Percentiles rank a stretch among this genome's conserved stretches.
Evolutionary conservation across 225 moss, liverwort and hornwort species (phyloP).

Genomic region (Marchantia polymorpha): DNA sequence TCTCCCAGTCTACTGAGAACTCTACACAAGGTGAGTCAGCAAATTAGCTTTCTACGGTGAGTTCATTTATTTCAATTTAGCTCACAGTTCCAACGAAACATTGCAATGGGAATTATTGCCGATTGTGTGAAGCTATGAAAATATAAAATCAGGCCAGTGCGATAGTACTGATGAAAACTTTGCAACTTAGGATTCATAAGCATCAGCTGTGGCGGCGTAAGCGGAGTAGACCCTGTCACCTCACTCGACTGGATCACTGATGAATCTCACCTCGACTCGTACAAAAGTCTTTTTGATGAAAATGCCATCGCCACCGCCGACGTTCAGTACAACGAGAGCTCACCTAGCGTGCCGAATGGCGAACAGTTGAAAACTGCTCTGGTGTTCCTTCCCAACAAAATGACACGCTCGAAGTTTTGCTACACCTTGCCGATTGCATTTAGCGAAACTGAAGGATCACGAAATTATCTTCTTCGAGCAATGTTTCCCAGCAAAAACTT

Average conservation of each 20-base stretch:
- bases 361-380: neutral
- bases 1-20: too few species aligned
- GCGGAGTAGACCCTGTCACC: neutral
- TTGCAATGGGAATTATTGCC: too few species aligned
- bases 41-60: too few species aligned
- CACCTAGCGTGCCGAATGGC: neutral
- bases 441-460: too few species aligned
- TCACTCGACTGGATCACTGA: neutral
- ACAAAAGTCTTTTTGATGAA: neutral
- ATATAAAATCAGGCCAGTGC: too few species aligned
- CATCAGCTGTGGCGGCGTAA: neutral
- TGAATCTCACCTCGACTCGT: neutral
- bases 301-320: neutral
- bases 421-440: neutral
- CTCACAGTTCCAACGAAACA: too few species aligned
- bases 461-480: neutral
- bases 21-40: too few species aligned
- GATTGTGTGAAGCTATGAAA: too few species aligned
- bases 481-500: slow-evolving; percentile 5
- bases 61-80: too few species aligned
- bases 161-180: too few species aligned
- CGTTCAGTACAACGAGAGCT: neutral
- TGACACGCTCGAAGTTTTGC: neutral
- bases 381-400: neutral
- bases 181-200: neutral